Evolutionary conservation across 768 basidiomycete species (phyloP).

Genomic region (Megacollybia marginata): DNA sequence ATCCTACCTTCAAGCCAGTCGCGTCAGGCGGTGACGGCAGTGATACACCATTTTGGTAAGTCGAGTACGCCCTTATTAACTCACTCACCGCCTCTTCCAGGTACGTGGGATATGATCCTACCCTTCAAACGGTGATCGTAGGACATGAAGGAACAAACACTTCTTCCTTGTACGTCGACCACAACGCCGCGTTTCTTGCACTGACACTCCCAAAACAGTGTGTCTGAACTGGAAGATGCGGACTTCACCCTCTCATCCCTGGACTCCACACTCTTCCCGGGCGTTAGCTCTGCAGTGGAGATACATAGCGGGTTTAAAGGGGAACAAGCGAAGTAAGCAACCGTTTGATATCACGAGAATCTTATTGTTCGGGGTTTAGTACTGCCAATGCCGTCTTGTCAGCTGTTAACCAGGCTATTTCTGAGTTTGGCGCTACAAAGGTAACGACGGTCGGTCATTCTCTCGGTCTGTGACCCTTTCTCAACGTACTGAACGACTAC

Average conservation of each 20-base stretch:
- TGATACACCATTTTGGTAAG: slow-evolving; percentile 33
- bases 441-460: slow-evolving; percentile 31
- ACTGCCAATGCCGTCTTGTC: slow-evolving; percentile 18
- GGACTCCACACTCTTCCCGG: slow-evolving; percentile 40
- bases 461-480: slow-evolving; percentile 16
- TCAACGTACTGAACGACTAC: neutral
- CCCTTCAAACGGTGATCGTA: slow-evolving; percentile 25
- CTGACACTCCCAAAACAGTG: slow-evolving; percentile 6
- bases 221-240: slow-evolving; percentile 31
- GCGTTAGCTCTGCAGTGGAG: slow-evolving; percentile 30
- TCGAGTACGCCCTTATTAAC: neutral
- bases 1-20: slow-evolving; percentile 32
- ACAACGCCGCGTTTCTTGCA: neutral
- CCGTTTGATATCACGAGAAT: slow-evolving; percentile 26
- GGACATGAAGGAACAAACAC: slow-evolving; percentile 29
- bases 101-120: slow-evolving; percentile 47
- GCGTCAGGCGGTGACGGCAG: slow-evolving; percentile 42
- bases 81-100: slow-evolving; percentile 13
- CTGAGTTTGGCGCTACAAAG: slow-evolving; percentile 10
- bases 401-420: slow-evolving; percentile 19
- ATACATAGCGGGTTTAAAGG: slow-evolving; percentile 41
- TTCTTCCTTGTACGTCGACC: slow-evolving; percentile 16
- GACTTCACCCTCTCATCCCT: slow-evolving; percentile 27
- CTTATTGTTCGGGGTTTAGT: slow-evolving; percentile 19
- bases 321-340: slow-evolving; percentile 35